phyloP scores from a whole-genome alignment of 2,329 filamentous ascomycete genomes.

The Xylaria sp. region DNA sequence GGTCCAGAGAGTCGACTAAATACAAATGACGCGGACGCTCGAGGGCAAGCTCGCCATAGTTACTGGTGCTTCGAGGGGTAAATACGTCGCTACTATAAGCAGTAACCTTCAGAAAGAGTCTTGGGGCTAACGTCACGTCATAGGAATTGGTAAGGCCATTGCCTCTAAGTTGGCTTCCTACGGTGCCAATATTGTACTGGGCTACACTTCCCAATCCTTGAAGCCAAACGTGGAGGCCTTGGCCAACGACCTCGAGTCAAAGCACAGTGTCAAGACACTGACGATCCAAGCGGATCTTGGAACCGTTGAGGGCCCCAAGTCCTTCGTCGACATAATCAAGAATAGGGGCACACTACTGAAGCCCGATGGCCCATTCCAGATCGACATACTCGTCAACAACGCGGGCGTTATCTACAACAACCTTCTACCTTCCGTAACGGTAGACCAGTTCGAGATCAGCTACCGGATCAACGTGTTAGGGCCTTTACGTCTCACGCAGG shows the following conservation, averaged over 20 bases:
- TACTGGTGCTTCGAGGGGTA: constrained; percentile 83
- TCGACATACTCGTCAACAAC: constrained; percentile 91
- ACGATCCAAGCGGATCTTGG: constrained; percentile 78
- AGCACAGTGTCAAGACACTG: constrained; percentile 70
- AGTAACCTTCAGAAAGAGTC: not conserved
- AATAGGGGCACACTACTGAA: constrained; percentile 63
- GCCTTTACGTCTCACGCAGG: constrained; percentile 81
- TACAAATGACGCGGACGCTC: constrained; percentile 53
- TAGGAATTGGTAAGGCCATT: constrained; percentile 76
- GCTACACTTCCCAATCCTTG: constrained; percentile 68
- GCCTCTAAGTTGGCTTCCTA: constrained; percentile 78
- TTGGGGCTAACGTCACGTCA: constrained; percentile 1
- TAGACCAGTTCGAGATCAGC: constrained; percentile 73
- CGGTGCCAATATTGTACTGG: constrained; percentile 75
- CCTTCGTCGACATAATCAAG: constrained; percentile 67
- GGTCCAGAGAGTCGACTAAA: not conserved
- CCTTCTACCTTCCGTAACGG: constrained; percentile 69
- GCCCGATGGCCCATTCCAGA: constrained; percentile 63
- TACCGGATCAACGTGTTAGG: constrained; percentile 87
- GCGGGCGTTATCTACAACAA: constrained; percentile 78
- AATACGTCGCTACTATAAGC: constrained; percentile 20
- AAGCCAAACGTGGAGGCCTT: constrained; percentile 65
- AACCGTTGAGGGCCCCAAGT: constrained; percentile 67
- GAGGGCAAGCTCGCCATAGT: constrained; percentile 83
- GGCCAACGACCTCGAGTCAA: constrained; percentile 66